Conservation (phyloP, 2,329 filamentous ascomycete genomes). For the Gaeumannomyces sp. region DNA sequence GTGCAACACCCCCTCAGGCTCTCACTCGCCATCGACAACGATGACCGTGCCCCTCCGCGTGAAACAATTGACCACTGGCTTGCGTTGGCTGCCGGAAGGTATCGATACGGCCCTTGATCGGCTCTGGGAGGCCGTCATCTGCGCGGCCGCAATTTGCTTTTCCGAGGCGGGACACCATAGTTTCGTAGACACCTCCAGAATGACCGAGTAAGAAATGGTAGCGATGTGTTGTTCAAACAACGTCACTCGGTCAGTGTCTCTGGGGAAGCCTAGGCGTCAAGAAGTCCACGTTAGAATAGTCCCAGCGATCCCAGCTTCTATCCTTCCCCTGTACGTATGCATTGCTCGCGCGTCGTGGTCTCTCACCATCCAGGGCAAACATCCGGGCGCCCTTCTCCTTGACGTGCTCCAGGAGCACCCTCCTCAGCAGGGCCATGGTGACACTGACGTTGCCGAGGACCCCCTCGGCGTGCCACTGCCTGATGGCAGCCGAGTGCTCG, state of each 20-base stretch:
- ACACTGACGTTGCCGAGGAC: background rate
- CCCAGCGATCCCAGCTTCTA: background rate
- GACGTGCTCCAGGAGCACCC: background rate
- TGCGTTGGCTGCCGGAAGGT: background rate
- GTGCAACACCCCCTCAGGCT: background rate
- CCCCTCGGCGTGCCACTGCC: background rate
- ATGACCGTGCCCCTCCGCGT: background rate
- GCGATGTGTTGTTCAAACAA: background rate
- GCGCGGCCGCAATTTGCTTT: background rate
- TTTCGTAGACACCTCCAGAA: background rate
- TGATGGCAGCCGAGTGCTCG: background rate
- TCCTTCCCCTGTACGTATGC: background rate
- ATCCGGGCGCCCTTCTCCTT: background rate
- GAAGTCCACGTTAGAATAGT: background rate
- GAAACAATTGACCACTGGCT: background rate
- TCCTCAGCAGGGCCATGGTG: background rate
- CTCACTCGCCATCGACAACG: background rate
- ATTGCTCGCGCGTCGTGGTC: background rate
- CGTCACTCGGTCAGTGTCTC: background rate
- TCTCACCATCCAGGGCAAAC: background rate
- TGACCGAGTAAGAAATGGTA: background rate
- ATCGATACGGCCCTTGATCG: background rate
- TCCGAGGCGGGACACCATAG: background rate
- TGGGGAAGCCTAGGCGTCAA: background rate
- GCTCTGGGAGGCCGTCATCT: background rate